phyloP scores from a whole-genome alignment of 345 rosid genomes.

The Citrus reticulata region DNA sequence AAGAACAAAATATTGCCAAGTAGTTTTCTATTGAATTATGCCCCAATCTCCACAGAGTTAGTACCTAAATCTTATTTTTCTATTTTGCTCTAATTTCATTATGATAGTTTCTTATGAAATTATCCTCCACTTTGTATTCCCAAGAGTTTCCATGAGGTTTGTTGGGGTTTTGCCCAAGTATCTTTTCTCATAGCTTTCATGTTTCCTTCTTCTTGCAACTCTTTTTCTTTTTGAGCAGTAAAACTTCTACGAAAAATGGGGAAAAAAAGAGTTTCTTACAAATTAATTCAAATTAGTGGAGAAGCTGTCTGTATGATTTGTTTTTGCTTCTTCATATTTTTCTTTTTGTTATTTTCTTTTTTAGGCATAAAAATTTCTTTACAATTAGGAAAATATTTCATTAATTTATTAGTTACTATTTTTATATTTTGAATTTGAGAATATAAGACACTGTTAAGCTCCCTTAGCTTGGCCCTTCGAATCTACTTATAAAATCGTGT shows the following conservation, averaged over 20 bases:
- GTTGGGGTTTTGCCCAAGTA: no score
- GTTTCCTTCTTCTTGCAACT: no score
- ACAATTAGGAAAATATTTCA: neutral
- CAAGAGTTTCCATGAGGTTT: no score
- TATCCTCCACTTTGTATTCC: no score
- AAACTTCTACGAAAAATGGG: no score
- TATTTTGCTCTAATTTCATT: neutral
- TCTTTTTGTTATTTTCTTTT: neutral
- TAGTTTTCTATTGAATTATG: neutral
- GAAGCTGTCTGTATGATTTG: neutral
- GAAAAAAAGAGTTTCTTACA: no score
- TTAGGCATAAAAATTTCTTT: neutral
- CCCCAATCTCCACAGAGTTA: neutral
- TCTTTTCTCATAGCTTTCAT: no score
- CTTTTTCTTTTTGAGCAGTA: no score
- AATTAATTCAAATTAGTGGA: neutral
- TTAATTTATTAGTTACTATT: neutral
- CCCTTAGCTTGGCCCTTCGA: neutral
- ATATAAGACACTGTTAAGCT: neutral
- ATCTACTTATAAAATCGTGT: neutral
- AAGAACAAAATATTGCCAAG: slow-evolving; percentile 18
- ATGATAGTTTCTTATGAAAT: neutral
- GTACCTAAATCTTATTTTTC: neutral
- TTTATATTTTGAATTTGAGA: neutral
- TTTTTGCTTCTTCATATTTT: neutral